Conservation (phyloP, 768 basidiomycete genomes). For the Tricholoma furcatifolium region DNA sequence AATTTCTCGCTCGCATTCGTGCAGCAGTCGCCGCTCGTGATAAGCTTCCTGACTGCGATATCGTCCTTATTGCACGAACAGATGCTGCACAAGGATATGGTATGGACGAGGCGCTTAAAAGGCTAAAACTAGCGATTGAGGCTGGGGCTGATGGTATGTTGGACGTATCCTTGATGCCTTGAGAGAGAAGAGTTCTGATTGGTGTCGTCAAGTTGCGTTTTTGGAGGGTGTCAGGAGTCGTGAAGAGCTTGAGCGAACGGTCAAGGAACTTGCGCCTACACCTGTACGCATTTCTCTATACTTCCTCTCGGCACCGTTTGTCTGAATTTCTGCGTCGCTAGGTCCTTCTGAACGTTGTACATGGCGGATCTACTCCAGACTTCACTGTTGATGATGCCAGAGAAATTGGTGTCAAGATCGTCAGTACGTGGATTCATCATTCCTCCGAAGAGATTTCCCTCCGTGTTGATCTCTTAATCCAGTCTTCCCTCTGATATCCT, state of each 20-base stretch:
- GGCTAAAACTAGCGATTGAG: conserved; percentile 44
- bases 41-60: conserved; percentile 45
- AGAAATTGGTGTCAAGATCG: conserved; percentile 43
- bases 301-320: neutral
- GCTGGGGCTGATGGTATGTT: conserved; percentile 43
- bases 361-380: conserved; percentile 49
- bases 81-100: conserved; percentile 52
- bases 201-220: conserved; percentile 42
- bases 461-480: conserved; percentile 4
- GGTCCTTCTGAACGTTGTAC: conserved; percentile 51
- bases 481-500: conserved; percentile 50
- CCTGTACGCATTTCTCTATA: conserved; percentile 24
- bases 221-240: conserved; percentile 49
- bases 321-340: conserved; percentile 6
- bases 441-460: neutral
- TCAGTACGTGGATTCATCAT: conserved; percentile 19
- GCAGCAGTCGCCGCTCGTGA: conserved; percentile 50
- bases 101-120: conserved; percentile 47
- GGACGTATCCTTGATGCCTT: neutral
- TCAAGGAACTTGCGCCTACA: conserved; percentile 38
- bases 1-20: conserved; percentile 51
- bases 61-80: conserved; percentile 51
- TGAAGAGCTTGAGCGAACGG: conserved; percentile 40
- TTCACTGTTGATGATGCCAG: conserved; percentile 48
- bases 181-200: neutral